A percentile compares a stretch with the other conserved stretches of the same genome.
phyloP scores from a whole-genome alignment of 2,329 filamentous ascomycete species.

The Fusarium luffae region DNA sequence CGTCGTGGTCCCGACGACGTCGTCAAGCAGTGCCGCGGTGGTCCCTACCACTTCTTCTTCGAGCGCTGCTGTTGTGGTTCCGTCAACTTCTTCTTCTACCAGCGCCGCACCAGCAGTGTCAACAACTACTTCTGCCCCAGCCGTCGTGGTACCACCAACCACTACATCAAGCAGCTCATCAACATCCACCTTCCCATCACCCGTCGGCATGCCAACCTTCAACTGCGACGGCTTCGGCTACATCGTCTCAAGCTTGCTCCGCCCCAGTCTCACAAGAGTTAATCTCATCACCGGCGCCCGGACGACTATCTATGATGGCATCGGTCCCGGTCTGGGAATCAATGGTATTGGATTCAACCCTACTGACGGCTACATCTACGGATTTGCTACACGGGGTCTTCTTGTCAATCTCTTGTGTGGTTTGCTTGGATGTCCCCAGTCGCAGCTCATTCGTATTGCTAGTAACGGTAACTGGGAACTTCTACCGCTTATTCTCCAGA shows the following conservation, averaged over 20 bases:
- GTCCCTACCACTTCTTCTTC: too few species aligned
- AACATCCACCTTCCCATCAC: neutral
- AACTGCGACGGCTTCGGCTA: constrained; percentile 29
- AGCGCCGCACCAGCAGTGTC: neutral
- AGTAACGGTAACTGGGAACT: constrained; percentile 10
- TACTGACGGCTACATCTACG: constrained; percentile 41
- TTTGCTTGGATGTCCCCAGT: neutral
- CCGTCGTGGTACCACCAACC: neutral
- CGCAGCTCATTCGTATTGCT: constrained; percentile 29
- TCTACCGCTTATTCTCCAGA: neutral
- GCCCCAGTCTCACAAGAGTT: constrained; percentile 12
- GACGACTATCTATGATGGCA: neutral
- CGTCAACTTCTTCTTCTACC: neutral
- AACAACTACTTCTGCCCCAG: neutral
- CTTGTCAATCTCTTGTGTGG: neutral
- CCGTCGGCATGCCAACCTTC: constrained; percentile 19
- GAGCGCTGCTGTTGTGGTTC: neutral
- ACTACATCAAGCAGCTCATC: neutral
- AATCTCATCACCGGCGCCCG: constrained; percentile 12
- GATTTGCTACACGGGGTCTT: neutral
- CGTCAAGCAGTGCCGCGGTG: too few species aligned
- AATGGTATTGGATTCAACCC: constrained; percentile 40
- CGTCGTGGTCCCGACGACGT: too few species aligned
- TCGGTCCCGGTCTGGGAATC: constrained; percentile 17
- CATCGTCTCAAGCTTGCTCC: neutral